Evolutionary conservation across 176 grass and related monocot species (phyloP).

Genomic region (Phragmites australis): DNA sequence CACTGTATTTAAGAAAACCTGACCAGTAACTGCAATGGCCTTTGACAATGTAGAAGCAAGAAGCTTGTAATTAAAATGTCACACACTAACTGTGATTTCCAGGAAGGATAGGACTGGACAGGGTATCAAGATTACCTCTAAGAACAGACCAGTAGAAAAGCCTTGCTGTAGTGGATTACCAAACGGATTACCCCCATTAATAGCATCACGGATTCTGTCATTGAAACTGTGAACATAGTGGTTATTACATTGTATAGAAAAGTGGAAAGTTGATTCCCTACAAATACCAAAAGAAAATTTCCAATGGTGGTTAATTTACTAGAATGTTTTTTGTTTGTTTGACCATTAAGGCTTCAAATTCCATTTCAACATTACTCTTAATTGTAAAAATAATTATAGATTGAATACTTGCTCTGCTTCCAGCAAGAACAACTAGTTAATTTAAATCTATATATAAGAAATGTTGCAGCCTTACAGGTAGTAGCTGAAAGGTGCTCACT

Average conservation of each 20-base stretch:
- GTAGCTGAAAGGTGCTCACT: neutral
- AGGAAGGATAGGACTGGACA: neutral
- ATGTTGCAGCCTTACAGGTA: neutral
- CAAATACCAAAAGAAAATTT: constrained; percentile 8
- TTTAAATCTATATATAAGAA: neutral
- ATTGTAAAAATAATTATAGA: neutral
- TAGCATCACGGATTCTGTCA: constrained; percentile 92
- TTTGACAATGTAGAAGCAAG: constrained; percentile 10
- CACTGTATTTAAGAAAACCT: constrained; percentile 31
- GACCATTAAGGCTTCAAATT: neutral
- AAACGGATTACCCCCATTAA: constrained; percentile 88
- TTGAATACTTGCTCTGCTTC: neutral
- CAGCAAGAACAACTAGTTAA: neutral
- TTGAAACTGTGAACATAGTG: constrained; percentile 68
- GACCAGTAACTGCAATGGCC: neutral
- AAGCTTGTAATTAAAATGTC: constrained; percentile 23
- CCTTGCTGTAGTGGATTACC: constrained; percentile 88
- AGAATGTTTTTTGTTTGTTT: neutral
- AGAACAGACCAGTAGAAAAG: constrained; percentile 80
- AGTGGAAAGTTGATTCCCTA: neutral
- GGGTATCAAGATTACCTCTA: constrained; percentile 55
- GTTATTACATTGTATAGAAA: neutral
- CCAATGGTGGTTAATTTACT: constrained; percentile 4
- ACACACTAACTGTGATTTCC: neutral
- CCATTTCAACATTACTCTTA: neutral